Conservation (phyloP, 805 yeast genomes). For the Yamadazyma philogaea region DNA sequence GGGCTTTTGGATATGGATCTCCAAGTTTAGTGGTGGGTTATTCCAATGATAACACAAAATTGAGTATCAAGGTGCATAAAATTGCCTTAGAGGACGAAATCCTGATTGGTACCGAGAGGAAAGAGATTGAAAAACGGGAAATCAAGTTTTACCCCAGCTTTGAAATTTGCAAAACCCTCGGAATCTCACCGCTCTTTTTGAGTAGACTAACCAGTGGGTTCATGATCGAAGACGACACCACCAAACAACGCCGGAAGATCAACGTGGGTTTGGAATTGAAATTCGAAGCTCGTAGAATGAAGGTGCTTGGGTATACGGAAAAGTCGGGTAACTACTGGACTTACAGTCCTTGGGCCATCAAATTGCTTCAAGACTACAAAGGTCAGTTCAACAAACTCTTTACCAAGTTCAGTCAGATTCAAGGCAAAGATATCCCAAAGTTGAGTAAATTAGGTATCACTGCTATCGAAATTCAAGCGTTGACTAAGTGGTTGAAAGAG, state of each 20-base stretch:
- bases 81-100: slow-evolving; percentile 52
- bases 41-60: slow-evolving; percentile 33
- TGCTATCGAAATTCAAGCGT: slow-evolving; percentile 44
- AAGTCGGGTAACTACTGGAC: slow-evolving; percentile 61
- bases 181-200: slow-evolving; percentile 60
- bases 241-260: slow-evolving; percentile 41
- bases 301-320: slow-evolving; percentile 84
- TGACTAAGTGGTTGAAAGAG: slow-evolving; percentile 48
- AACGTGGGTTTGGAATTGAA: slow-evolving; percentile 85
- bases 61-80: slow-evolving; percentile 50
- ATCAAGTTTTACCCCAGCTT: slow-evolving; percentile 63
- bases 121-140: slow-evolving; percentile 51
- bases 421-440: slow-evolving; percentile 33
- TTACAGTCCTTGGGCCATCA: slow-evolving; percentile 70
- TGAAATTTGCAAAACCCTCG: slow-evolving; percentile 57
- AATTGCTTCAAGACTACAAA: slow-evolving; percentile 60
- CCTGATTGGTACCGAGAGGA: slow-evolving; percentile 58
- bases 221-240: slow-evolving; percentile 53
- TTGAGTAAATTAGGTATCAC: slow-evolving; percentile 34
- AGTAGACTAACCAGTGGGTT: slow-evolving; percentile 76
- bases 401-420: slow-evolving; percentile 28
- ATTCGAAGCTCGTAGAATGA: slow-evolving; percentile 72
- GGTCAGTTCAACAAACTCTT: slow-evolving; percentile 62
- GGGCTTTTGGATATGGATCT: slow-evolving; percentile 85
- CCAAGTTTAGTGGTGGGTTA: slow-evolving; percentile 67